These are phyloP conservation scores for Xylaria arbuscula DNA, from an alignment of 2,329 filamentous ascomycete species.

Conservation along the genomic window DNA sequence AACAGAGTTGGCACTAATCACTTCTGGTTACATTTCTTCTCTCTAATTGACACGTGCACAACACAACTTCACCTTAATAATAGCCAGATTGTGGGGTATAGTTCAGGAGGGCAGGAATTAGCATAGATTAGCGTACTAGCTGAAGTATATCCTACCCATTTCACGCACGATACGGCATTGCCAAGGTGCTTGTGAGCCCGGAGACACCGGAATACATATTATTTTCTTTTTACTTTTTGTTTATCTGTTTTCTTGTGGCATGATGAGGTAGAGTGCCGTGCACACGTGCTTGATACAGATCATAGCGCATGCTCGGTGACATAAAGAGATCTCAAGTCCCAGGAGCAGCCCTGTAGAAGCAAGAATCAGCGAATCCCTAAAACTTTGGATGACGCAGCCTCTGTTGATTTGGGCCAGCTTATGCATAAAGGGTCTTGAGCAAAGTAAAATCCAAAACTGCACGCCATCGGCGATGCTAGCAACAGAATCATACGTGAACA, in stretches of 20 bases:
- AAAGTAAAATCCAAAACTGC: neutral
- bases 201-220: no score
- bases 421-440: neutral
- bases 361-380: neutral
- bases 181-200: neutral
- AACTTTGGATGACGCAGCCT: neutral
- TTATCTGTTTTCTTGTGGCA: no score
- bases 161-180: neutral
- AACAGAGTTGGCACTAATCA: no score
- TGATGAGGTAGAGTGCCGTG: no score
- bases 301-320: no score
- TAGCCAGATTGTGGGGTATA: neutral
- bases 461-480: neutral
- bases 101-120: neutral
- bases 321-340: no score
- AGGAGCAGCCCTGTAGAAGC: neutral
- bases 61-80: neutral
- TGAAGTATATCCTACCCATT: neutral
- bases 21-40: no score
- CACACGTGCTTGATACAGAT: no score
- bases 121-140: constrained; percentile 5
- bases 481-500: neutral
- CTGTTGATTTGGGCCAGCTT: no score
- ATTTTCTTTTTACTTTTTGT: no score
- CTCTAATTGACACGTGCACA: neutral